phyloP scores from a whole-genome alignment of 495 filamentous ascomycete species.

The Daldinia caldariorum region DNA sequence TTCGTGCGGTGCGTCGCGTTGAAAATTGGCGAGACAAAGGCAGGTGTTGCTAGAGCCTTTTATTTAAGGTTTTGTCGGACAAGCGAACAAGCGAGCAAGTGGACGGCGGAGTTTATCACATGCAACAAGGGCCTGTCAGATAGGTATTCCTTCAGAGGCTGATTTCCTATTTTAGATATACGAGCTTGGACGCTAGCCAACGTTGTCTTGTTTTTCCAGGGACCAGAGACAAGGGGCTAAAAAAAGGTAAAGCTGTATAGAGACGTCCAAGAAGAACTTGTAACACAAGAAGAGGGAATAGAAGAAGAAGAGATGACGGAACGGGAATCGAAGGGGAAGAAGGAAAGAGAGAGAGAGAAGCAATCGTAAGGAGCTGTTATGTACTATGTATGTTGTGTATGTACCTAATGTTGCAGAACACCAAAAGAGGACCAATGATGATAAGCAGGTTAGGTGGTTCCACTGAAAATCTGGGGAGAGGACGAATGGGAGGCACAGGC shows the following conservation, averaged over 20 bases:
- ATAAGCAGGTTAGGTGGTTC: neutral
- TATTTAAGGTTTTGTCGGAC: conserved; percentile 27
- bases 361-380: conserved; percentile 1
- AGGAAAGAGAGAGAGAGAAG: neutral
- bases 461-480: conserved; percentile 39
- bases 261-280: neutral
- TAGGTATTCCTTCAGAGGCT: conserved; percentile 23
- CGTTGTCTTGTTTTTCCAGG: conserved; percentile 39
- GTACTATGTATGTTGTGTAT: conserved; percentile 3
- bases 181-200: conserved; percentile 33
- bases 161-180: conserved; percentile 23
- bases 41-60: conserved; percentile 15
- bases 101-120: conserved; percentile 30
- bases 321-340: neutral
- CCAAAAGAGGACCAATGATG: conserved; percentile 19
- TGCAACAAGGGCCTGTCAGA: conserved; percentile 24
- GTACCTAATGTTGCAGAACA: conserved; percentile 4
- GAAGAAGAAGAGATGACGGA: conserved; percentile 2
- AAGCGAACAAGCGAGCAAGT: too few relatives aligned
- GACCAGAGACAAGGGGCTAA: neutral
- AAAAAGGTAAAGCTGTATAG: conserved; percentile 20
- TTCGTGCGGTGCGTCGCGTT: conserved; percentile 17
- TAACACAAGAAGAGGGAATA: conserved; percentile 11
- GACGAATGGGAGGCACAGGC: conserved; percentile 38
- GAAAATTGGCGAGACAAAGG: neutral